Base-by-base conservation (phyloP, 441 rosid genomes). In the Adansonia grandidieri region DNA sequence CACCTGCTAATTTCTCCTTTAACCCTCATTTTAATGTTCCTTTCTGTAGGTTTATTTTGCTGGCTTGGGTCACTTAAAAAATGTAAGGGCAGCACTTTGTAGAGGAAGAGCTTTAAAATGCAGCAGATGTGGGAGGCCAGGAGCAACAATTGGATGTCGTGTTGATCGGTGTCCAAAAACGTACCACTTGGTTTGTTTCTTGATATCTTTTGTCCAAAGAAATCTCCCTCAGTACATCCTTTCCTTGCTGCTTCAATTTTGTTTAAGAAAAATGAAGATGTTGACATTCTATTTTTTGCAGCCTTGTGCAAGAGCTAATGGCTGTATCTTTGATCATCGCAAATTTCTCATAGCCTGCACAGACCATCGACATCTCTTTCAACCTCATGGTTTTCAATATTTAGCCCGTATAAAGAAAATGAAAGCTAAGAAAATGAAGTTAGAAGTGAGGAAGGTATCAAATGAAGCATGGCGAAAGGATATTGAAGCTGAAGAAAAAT, bases 281-380 rank as follows among this genome's bases (percentile, higher is more conserved):
- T 77, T 81, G 78, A 54, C 77, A 58, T 78, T 80, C 64, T 77
- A 51, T 85, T 78, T 82, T 82, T 87, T 71, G 86, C 69, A 64
- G 69, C 69, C 69, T 64, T 64, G 69, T 64, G 69, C 69, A 14
- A 37, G 69, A 45, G 47, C 93, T 78, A 91, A 84, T 85, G 89
- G 96, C 63, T 96, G 99, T 87, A 92, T 96, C 80, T 96, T 96
- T 87, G 97, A 96, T 86, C 98, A 96, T 85, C 96, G 93, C 65
- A 96, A 96, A 85, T 94, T 96, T 91, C 98, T 96, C 77, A 96
- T 96, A 85, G 98, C 98, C 76, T 96, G 99, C 87, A 90, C 97
- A 48, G 97, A 94, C 85, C 99, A 96, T 80, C 88, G 92, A 22
- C 90, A 90, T 86, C 84, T 88, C 78, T 94, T 96, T 82, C 98